phyloP scores from a whole-genome alignment of 805 yeast genomes.

The Saccharomycopsis sp. region DNA sequence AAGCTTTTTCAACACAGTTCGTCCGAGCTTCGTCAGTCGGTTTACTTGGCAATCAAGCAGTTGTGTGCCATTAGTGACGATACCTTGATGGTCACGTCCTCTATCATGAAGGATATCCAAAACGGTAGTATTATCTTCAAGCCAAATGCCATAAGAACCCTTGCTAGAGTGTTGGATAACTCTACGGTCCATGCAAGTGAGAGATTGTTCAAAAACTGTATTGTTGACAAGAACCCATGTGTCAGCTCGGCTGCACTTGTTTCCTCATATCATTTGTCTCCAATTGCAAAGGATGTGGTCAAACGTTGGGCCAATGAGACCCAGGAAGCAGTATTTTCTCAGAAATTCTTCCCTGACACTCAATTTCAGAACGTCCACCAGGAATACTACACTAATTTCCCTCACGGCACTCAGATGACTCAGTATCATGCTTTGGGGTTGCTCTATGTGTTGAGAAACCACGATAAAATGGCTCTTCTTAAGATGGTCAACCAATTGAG shows the following conservation, averaged over 20 bases:
- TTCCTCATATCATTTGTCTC: slow-evolving; percentile 82
- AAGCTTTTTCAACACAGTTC: slow-evolving; percentile 92
- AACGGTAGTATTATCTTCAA: slow-evolving; percentile 78
- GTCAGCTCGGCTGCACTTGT: slow-evolving; percentile 92
- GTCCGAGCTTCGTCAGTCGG: slow-evolving; percentile 81
- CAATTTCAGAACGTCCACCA: slow-evolving; percentile 23
- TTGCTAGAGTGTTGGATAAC: slow-evolving; percentile 83
- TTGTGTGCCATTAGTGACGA: slow-evolving; percentile 79
- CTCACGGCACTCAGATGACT: slow-evolving; percentile 71
- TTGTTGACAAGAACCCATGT: slow-evolving; percentile 83
- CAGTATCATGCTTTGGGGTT: slow-evolving; percentile 96
- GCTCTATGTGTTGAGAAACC: slow-evolving; percentile 78
- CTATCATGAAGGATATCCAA: slow-evolving; percentile 97
- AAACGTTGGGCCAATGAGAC: slow-evolving; percentile 92
- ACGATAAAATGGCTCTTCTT: slow-evolving; percentile 89
- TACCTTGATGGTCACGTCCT: slow-evolving; percentile 94
- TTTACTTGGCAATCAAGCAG: slow-evolving; percentile 90
- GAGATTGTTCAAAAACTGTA: slow-evolving; percentile 83
- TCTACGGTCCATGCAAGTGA: slow-evolving; percentile 91
- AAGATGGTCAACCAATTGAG: slow-evolving; percentile 78
- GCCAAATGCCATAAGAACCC: slow-evolving; percentile 91
- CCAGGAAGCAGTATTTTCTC: slow-evolving; percentile 75
- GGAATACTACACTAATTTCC: slow-evolving; percentile 32
- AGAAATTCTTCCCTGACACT: slow-evolving; percentile 34
- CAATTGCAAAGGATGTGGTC: slow-evolving; percentile 85